These are phyloP conservation scores for Catunica adiposa DNA, from an alignment of 2,329 filamentous ascomycete genomes.

Conservation along the genomic window DNA sequence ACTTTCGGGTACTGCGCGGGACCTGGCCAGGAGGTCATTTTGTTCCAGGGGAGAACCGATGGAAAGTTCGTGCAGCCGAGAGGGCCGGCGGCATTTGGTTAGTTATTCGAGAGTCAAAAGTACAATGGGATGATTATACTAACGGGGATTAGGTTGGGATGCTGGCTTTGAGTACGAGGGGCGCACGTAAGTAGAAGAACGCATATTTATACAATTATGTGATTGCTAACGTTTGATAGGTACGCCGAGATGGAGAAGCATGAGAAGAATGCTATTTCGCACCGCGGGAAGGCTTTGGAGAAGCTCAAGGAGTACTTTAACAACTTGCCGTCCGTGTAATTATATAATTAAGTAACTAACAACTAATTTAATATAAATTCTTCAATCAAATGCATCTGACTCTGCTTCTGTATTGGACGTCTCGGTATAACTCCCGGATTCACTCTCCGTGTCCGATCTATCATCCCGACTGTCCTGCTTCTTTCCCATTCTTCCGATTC, in stretches of 20 bases:
- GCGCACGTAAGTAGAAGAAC: slow-evolving; percentile 49
- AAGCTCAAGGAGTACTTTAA: slow-evolving; percentile 75
- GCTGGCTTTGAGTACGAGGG: slow-evolving; percentile 89
- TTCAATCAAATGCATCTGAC: no score
- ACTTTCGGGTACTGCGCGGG: slow-evolving; percentile 87
- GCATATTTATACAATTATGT: background rate
- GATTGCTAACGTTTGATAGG: slow-evolving; percentile 24
- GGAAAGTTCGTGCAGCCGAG: slow-evolving; percentile 72
- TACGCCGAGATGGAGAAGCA: slow-evolving; percentile 88
- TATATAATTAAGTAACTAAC: background rate
- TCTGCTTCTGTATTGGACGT: no score
- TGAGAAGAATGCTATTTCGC: slow-evolving; percentile 83
- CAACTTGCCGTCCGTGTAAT: slow-evolving; percentile 19
- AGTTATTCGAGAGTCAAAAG: slow-evolving; percentile 22
- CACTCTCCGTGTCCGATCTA: background rate
- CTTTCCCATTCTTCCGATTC: background rate
- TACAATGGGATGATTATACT: slow-evolving; percentile 1
- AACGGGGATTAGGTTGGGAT: slow-evolving; percentile 64
- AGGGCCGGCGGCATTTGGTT: slow-evolving; percentile 70
- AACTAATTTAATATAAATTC: no score
- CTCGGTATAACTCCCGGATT: background rate
- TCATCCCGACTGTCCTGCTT: background rate
- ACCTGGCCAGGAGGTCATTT: slow-evolving; percentile 63
- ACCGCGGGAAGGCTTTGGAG: slow-evolving; percentile 70
- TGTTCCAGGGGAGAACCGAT: slow-evolving; percentile 83